Evolutionary conservation across 140 eudicot genomes (phyloP).

Genomic region (Cichorium intybus): DNA sequence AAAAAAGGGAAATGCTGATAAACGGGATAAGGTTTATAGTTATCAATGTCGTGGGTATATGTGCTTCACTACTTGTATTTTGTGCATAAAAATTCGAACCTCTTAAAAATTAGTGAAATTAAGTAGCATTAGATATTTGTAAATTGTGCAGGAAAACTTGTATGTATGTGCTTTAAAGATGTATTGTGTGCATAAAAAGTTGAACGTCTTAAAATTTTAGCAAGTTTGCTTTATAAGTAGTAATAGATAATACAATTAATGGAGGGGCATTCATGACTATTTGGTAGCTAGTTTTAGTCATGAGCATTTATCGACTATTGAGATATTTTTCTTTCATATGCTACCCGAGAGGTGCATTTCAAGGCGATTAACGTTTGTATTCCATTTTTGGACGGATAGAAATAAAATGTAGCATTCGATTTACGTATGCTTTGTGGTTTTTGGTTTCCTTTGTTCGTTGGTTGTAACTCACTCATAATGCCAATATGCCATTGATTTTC

Average conservation of each 20-base stretch:
- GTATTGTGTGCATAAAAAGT: no score
- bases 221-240: no score
- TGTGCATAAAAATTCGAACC: no score
- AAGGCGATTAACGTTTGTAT: conserved; percentile 18
- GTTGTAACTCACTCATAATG: background rate
- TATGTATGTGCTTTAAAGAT: no score
- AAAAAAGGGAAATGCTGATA: no score
- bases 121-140: no score
- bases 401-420: conserved; percentile 14
- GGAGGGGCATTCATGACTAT: conserved; percentile 13
- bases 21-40: no score
- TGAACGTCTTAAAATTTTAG: no score
- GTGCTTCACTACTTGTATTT: no score
- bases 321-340: conserved; percentile 10
- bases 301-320: conserved; percentile 10
- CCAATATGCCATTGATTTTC: background rate
- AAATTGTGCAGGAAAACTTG: no score
- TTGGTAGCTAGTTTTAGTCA: background rate
- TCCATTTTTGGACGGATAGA: conserved; percentile 10
- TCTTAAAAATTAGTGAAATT: no score
- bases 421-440: background rate
- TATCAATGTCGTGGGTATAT: no score
- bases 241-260: conserved; percentile 11
- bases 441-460: background rate
- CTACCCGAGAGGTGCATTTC: conserved; percentile 19